Base-by-base conservation (phyloP, 768 basidiomycete species). In the Boletus vermiculosoides region DNA sequence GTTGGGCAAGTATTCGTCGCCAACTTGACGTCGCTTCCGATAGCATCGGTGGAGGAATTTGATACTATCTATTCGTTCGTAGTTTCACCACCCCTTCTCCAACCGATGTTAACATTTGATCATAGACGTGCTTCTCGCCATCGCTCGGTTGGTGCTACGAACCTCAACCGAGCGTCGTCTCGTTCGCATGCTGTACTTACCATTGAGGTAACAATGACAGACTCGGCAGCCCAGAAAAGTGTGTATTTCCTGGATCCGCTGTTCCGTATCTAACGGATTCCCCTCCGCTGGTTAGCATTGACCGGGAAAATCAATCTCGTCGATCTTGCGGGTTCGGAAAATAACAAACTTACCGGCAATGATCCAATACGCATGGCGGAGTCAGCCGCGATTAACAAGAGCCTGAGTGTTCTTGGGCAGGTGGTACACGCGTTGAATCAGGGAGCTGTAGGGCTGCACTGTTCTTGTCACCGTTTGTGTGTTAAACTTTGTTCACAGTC, bases 341-440 rank as follows among this genome's bases (percentile, higher is more conserved):
- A 94, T 66, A 94, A 94, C 71, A 94, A 91, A 78, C 78, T 89
- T 28, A 94, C 94, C 5, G 92, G 93, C 5, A 94, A 94, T 62
- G 89, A 94, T 67, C 76, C 84, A 1, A 84, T 82, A n/a, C 84
- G 94, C 2, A 92, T 94, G 87, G 84, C 86, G 3, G 94, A 96
- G 73, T 90, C 88, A 4, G 74, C 89, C 3, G 92, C 92, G 18
- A 96, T 96, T 69, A 96, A 96, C 74, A 92, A 90, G 69, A 91
- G 89, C 7, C 72, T 96, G 46, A 90, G 90, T 58, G 88, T 89
- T 10, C 81, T 96, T 4, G 91, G 92, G 2, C 91, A 92, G 71
- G 92, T 94, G 6, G 90, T 95, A 3, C 86, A 92, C 67, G 90
- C 92, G 11, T 74, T 94, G 28, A 94, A 91, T 62, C 80, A 79